Conservation (phyloP, 305 asterid species). For the Solanum hybrid region DNA sequence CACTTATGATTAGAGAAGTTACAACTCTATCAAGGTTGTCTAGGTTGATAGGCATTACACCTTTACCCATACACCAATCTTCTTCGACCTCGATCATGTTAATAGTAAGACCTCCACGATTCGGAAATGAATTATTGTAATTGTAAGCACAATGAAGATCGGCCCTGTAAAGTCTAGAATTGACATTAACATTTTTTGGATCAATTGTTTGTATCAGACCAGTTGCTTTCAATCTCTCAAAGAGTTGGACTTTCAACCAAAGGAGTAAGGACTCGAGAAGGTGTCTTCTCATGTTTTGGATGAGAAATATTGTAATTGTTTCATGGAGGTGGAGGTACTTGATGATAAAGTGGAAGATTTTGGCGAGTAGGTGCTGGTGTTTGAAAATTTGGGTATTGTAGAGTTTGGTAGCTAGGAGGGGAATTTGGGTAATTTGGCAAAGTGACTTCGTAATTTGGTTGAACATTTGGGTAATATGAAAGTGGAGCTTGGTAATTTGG, state of each 20-base stretch:
- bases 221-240: background rate
- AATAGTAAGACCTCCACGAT: no score
- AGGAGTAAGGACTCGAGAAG: background rate
- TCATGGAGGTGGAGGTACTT: background rate
- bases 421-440: background rate
- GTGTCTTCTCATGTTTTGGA: background rate
- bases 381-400: background rate
- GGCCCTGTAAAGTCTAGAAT: background rate
- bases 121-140: no score
- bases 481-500: background rate
- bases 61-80: background rate
- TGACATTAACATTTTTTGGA: background rate
- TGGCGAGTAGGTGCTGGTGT: background rate
- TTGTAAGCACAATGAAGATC: no score
- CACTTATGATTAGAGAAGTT: background rate
- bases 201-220: background rate
- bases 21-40: background rate
- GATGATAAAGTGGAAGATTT: background rate
- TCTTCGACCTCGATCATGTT: background rate
- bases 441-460: background rate
- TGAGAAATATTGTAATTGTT: background rate
- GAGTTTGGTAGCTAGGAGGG: background rate
- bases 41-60: background rate
- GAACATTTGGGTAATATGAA: background rate
- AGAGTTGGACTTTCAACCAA: background rate